Base-by-base conservation (phyloP, 2,329 filamentous ascomycete species). In the Stachybotrys echinatus region DNA sequence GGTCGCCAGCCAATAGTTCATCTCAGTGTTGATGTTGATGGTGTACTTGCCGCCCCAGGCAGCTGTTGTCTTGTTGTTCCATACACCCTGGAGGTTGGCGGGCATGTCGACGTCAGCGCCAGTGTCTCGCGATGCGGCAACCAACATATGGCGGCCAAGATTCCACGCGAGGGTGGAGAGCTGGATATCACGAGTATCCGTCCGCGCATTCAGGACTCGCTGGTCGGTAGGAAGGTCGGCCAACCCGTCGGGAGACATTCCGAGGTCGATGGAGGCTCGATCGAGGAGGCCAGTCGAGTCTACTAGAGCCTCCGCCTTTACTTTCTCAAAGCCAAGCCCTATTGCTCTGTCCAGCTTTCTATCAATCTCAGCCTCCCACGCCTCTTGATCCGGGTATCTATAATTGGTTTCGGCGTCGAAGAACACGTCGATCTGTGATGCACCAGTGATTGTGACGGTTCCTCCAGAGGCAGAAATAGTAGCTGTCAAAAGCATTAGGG, bases 1-100 rank as follows among this genome's bases (percentile, higher is more conserved):
- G 18, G 58, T 55, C 2, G 61, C 57, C 0, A 55, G 54, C 73
- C 72, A 76, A 55, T 76, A 75, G 56, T 76, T 76, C 74, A 76
- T 77, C 55, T 76, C 66, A 0, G 66, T 62, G 45, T 76, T 77
- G 60, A 75, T 74, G 52, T 75, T 74, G 50, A 75, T 71, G 2
- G 73, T 76, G 51, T 67, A 74, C 49, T 73, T 74, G 31, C 63
- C 65, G 2, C 70, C 71, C 73, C 73, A 75, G 12, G 70, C 60
- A 6, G 56, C 50, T 6, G 23, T 50, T 2, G 50, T 54, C 18
- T 54, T 50, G 27, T 60, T 57, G 39, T 63, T 62, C 60, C 58
- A 63, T 17, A 64, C 53, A 2, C 57, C 60, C 34, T 63, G 60
- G 6, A 64, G 54, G 43, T 63, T 64, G 3, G 61, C 56, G 5